Percentiles rank a stretch among this genome's conserved stretches.
These are phyloP conservation scores for Melastoma candidum DNA, from an alignment of 441 rosid species.

Conservation along the genomic window DNA sequence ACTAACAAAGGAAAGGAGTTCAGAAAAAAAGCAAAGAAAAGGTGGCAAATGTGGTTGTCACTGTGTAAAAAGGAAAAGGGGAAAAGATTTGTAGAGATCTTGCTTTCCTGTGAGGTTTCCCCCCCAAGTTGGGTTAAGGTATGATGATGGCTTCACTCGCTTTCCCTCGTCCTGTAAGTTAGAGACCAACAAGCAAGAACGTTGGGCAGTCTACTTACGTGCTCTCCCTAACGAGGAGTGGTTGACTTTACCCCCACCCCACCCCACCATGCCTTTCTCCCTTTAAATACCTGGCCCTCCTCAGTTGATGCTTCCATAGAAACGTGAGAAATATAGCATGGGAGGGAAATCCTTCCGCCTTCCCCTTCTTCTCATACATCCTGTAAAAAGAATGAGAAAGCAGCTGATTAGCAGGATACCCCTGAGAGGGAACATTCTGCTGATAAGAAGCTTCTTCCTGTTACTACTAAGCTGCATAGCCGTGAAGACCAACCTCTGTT, in stretches of 20 bases:
- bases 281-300: constrained; percentile 21
- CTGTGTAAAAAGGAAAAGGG: constrained; percentile 50
- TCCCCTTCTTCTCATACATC: constrained; percentile 19
- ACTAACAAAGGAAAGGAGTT: not conserved
- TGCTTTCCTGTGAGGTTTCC: constrained; percentile 49
- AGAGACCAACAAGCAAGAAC: constrained; percentile 28
- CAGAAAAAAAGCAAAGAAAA: constrained; percentile 14
- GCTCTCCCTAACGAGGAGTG: constrained; percentile 38
- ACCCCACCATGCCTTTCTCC: constrained; percentile 36
- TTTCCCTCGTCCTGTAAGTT: constrained; percentile 7
- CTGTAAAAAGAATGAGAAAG: constrained; percentile 29
- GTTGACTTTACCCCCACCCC: constrained; percentile 51
- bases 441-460: constrained; percentile 43
- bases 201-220: constrained; percentile 64
- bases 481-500: constrained; percentile 43
- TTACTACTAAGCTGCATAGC: constrained; percentile 60
- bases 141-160: constrained; percentile 39
- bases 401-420: constrained; percentile 25
- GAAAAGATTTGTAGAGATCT: constrained; percentile 64
- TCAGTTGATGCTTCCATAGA: constrained; percentile 16
- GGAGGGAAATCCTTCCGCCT: constrained; percentile 20
- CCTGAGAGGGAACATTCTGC: constrained; percentile 36
- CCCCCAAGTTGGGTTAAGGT: constrained; percentile 48
- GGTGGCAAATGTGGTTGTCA: constrained; percentile 46
- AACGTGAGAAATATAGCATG: constrained; percentile 13